Conservation (phyloP, 2,329 filamentous ascomycete genomes). For the Teratosphaeria destructans region DNA sequence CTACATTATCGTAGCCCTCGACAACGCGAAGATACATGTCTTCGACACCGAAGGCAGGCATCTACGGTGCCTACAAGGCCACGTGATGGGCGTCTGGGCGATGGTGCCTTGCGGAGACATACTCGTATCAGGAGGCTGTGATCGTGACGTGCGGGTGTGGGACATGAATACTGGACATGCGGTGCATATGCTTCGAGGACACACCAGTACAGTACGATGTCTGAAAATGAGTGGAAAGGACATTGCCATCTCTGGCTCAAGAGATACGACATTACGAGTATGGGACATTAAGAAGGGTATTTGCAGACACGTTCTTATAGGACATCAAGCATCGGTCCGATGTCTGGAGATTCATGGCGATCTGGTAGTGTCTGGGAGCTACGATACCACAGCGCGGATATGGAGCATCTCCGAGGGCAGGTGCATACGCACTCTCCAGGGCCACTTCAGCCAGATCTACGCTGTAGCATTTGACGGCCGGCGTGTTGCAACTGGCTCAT, state of each 20-base stretch:
- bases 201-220: constrained; percentile 93
- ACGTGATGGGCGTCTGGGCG: constrained; percentile 99
- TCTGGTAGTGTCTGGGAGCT: constrained; percentile 93
- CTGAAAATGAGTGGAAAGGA: constrained; percentile 93
- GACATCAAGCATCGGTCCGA: constrained; percentile 89
- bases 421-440: constrained; percentile 78
- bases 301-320: constrained; percentile 84
- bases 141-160: constrained; percentile 94
- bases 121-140: constrained; percentile 89
- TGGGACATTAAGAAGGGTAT: constrained; percentile 87
- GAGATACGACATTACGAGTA: constrained; percentile 86
- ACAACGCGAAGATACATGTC: constrained; percentile 97
- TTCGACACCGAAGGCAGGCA: constrained; percentile 86
- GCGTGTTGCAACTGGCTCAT: constrained; percentile 84
- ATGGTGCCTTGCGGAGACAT: constrained; percentile 98
- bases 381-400: constrained; percentile 91
- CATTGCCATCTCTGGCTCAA: constrained; percentile 90
- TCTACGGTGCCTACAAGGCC: constrained; percentile 80
- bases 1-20: constrained; percentile 93
- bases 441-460: constrained; percentile 98
- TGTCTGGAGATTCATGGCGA: constrained; percentile 95
- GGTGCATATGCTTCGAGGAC: constrained; percentile 76
- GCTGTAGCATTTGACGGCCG: constrained; percentile 94
- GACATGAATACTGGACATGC: constrained; percentile 77
- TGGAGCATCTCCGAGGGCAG: constrained; percentile 97